Base-by-base conservation (phyloP, 2,329 filamentous ascomycete genomes). In the Hirsutella minnesotensis region DNA sequence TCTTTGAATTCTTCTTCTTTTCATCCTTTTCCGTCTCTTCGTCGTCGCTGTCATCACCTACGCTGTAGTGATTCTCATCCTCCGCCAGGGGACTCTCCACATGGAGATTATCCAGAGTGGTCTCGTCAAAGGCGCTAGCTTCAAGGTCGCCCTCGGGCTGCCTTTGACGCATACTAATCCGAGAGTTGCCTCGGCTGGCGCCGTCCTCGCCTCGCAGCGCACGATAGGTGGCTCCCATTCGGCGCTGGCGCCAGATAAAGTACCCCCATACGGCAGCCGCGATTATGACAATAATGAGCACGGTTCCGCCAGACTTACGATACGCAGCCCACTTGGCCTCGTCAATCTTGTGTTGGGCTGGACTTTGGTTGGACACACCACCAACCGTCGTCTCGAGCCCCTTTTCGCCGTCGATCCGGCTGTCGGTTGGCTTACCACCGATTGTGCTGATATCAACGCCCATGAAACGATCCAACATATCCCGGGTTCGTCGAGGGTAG, bases 401-500 rank as follows among this genome's bases (percentile, higher is more conserved):
- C 59, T 88, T 87, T 61, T 94, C 86, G 44, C 89, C 89, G 56
- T 94, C 88, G 44, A 95, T 82, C 27, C 77, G 75, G 45, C 81
- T 88, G 60, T 94, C 84, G 1, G 81, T 75, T 0, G 88, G 86
- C 41, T 69, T 67, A 40, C 86, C 89, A 45, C 90, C 90, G 50
- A 95, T 94, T 56, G 77, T 83, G 53, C 78, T 83, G 51, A 96
- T 94, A 57, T 96, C 88, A 34, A 98, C 86, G 39, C 79, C 78
- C 75, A 96, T 87, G 66, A 98, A 95, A 34, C 92, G 84, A 63
- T 98, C 90, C 15, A 98, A 79, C 92, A 98, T 98, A 60, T 96
- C 92, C 47, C 90, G 79, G 18, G 81, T 84, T 47, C 88, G 82
- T 39, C 87, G 80, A 1, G 90, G 82, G 53, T 84, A 85, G 62